phyloP scores from a whole-genome alignment of 495 filamentous ascomycete species.

The Penicillium parvum region DNA sequence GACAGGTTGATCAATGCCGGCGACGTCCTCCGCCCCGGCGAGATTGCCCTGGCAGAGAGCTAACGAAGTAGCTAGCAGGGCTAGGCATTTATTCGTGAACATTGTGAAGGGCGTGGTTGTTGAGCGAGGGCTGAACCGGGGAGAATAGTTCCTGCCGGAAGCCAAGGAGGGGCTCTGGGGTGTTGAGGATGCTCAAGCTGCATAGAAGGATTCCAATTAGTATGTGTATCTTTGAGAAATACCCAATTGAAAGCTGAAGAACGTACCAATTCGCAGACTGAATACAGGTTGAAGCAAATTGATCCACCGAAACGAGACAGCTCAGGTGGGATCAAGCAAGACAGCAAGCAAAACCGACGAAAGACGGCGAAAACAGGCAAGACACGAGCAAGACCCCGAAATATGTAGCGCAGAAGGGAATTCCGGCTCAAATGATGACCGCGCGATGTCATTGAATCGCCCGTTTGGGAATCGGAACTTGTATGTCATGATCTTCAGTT shows the following conservation, averaged over 20 bases:
- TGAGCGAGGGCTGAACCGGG: no score
- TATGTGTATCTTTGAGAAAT: no score
- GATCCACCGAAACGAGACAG: not conserved
- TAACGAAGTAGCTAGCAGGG: slow-evolving; percentile 17
- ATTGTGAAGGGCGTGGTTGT: slow-evolving; percentile 2
- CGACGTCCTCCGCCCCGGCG: slow-evolving; percentile 7
- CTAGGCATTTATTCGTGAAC: slow-evolving; percentile 13
- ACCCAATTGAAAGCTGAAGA: no score
- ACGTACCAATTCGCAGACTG: no score
- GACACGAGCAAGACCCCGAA: slow-evolving; percentile 6
- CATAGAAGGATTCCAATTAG: no score
- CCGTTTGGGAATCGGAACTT: slow-evolving; percentile 6
- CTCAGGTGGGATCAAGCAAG: not conserved
- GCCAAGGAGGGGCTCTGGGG: no score
- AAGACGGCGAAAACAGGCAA: not conserved
- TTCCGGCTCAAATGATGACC: slow-evolving; percentile 14
- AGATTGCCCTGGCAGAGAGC: slow-evolving; percentile 9
- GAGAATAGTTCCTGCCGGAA: no score
- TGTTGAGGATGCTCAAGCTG: no score
- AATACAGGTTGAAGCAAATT: no score
- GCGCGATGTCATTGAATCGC: slow-evolving; percentile 22
- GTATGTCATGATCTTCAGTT: slow-evolving; percentile 3
- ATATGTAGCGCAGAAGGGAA: slow-evolving; percentile 17
- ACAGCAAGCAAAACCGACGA: slow-evolving; percentile 1
- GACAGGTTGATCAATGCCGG: no score